Percentiles rank a stretch among this genome's conserved stretches.
Conservation (phyloP, 2,329 filamentous ascomycete genomes). For the Malbranchea zuffiana region DNA sequence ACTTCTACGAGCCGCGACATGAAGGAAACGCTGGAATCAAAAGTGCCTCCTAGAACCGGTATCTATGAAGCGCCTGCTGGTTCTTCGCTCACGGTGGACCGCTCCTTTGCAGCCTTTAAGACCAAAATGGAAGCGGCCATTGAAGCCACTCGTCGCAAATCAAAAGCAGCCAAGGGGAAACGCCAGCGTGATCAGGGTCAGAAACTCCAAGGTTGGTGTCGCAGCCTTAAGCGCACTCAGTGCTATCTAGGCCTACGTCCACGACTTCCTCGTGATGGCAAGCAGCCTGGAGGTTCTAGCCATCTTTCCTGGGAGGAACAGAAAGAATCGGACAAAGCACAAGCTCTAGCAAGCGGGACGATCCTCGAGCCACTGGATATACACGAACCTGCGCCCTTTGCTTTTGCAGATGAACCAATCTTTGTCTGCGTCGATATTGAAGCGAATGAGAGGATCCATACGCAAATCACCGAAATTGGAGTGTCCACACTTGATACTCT, state of each 20-base stretch:
- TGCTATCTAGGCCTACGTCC: constrained; percentile 59
- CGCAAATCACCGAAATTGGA: constrained; percentile 72
- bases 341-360: constrained; percentile 19
- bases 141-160: constrained; percentile 42
- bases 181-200: constrained; percentile 40
- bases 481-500: constrained; percentile 67
- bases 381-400: constrained; percentile 35
- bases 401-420: constrained; percentile 47
- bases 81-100: constrained; percentile 18
- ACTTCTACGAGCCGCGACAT: constrained; percentile 40
- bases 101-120: constrained; percentile 39
- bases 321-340: constrained; percentile 17
- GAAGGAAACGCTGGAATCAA: constrained; percentile 27
- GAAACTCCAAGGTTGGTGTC: constrained; percentile 43
- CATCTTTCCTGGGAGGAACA: constrained; percentile 19
- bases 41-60: constrained; percentile 22
- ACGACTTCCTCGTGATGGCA: constrained; percentile 14
- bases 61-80: constrained; percentile 19
- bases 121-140: constrained; percentile 44
- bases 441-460: constrained; percentile 57
- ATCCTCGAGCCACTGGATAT: constrained; percentile 34
- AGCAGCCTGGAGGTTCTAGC: constrained; percentile 12
- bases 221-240: constrained; percentile 53
- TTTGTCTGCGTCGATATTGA: constrained; percentile 78
- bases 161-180: constrained; percentile 39